Conservation (phyloP, 1,139 yeast genomes). For the Arxiozyma bovina region DNA sequence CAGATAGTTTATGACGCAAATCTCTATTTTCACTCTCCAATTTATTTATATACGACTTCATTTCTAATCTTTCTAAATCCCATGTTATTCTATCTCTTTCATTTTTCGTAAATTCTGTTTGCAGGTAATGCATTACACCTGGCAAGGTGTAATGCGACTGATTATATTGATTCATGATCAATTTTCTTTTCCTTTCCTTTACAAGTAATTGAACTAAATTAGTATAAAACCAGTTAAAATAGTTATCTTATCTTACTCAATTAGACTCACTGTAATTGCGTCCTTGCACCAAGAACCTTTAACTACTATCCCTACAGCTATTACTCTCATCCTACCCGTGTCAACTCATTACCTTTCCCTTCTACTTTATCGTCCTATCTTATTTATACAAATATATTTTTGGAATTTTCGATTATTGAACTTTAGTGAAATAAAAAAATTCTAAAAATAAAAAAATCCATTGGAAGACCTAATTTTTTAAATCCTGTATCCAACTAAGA, state of each 20-base stretch:
- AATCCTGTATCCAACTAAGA: no score
- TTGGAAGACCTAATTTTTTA: no score
- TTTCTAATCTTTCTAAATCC: slow-evolving; percentile 47
- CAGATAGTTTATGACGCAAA: slow-evolving; percentile 40
- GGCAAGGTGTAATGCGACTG: slow-evolving; percentile 25
- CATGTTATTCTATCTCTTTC: slow-evolving; percentile 50
- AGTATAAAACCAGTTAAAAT: no score
- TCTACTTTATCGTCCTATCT: no score
- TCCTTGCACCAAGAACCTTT: no score
- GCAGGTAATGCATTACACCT: slow-evolving; percentile 51
- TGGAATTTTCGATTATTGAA: not conserved
- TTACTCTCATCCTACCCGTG: no score
- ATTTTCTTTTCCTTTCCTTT: not conserved
- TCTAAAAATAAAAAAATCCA: no score
- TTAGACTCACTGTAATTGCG: not conserved
- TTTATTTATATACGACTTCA: slow-evolving; percentile 52
- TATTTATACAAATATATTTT: no score
- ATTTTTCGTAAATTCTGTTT: slow-evolving; percentile 47
- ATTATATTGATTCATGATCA: not conserved
- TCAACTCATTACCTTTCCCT: not conserved
- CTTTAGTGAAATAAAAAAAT: no score
- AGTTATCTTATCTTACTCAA: not conserved
- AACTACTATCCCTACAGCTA: not conserved
- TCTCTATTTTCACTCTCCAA: slow-evolving; percentile 55
- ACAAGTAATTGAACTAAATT: not conserved